phyloP scores from a whole-genome alignment of 257 asterid species.

The Primulina huaijiensis region DNA sequence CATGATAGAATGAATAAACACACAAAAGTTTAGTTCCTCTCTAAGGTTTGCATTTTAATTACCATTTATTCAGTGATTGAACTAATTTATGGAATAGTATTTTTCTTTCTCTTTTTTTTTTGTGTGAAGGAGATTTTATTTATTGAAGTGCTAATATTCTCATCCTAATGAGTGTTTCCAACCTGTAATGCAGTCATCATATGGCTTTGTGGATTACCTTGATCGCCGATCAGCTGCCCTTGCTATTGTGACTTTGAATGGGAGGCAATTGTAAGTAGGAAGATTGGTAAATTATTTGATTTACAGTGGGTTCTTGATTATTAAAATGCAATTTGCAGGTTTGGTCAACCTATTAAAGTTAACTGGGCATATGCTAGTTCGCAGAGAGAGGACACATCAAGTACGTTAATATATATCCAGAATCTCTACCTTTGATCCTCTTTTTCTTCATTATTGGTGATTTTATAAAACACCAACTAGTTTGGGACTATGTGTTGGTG shows the following conservation, averaged over 20 bases:
- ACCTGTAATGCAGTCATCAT: constrained; percentile 69
- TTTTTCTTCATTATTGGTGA: constrained; percentile 6
- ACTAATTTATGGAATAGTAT: background rate
- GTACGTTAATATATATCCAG: constrained; percentile 30
- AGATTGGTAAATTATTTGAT: constrained; percentile 10
- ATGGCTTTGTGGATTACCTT: constrained; percentile 83
- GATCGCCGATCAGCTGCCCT: constrained; percentile 82
- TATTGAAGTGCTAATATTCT: background rate
- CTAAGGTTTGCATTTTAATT: constrained; percentile 4
- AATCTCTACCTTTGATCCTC: background rate
- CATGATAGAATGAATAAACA: background rate
- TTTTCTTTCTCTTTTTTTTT: background rate
- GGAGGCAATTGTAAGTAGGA: constrained; percentile 67
- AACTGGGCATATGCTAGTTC: constrained; percentile 91
- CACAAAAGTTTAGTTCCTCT: constrained; percentile 6
- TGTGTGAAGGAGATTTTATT: background rate
- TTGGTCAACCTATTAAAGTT: constrained; percentile 84
- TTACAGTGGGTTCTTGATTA: constrained; percentile 12
- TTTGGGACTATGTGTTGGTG: background rate
- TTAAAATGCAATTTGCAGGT: constrained; percentile 50
- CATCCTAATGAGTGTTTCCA: background rate
- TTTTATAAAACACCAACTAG: background rate
- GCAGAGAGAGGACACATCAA: constrained; percentile 84
- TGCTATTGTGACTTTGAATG: constrained; percentile 68
- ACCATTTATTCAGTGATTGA: background rate